Evolutionary conservation across 306 rosid genomes (phyloP), one percentile per base, ranked within the genome.

Genomic region (Casuarina glauca): DNA sequence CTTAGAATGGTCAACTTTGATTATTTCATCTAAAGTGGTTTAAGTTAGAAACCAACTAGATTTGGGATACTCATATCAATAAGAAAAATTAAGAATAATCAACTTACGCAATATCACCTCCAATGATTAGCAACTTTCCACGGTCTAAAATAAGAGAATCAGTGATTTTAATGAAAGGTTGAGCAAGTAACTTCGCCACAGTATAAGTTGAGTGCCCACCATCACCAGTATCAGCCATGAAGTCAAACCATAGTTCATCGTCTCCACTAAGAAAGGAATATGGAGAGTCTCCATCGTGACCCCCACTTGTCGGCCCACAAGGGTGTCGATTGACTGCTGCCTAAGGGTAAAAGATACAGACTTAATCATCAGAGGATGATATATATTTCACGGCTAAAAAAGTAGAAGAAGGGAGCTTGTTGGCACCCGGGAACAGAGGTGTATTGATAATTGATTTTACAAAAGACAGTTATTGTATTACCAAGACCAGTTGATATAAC

Each of bases 31-130:
- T 0, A 3, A 13, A 2, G 55, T 72, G 12, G 15, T 49, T 4
- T 49, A 83, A 80, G 39, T 26, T n/a, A n/a, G 61, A 70, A 51
- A 42, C 51, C 39, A 80, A 4, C 4, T 51, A 16, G 9, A 26
- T 32, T 5, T 26, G 2, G 4, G 36, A 9, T 6, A 48, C n/a
- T 52, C 67, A 73, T 76, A 46, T 73, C 17, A 66, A 41, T 60
- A 50, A 78, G 32, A 26, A 68, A 77, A 32, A n/a, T 45, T 39
- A 32, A 46, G 54, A 39, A 38, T 39, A n/a, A n/a, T 76, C 81
- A 84, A 87, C 99, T 82, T 90, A 95, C 97, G 99, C 99, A 9
- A 95, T 97, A 87, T 95, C 99, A 36, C 99, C 99, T 82, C 97
- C 99, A 75, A 91, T 91, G 80, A 95, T 83, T 71, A 95, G 91